A percentile compares a stretch with the other conserved stretches of the same genome.
Conservation (phyloP, 192 early-diverging fungal genomes). For the Backusella liffmaniae region DNA sequence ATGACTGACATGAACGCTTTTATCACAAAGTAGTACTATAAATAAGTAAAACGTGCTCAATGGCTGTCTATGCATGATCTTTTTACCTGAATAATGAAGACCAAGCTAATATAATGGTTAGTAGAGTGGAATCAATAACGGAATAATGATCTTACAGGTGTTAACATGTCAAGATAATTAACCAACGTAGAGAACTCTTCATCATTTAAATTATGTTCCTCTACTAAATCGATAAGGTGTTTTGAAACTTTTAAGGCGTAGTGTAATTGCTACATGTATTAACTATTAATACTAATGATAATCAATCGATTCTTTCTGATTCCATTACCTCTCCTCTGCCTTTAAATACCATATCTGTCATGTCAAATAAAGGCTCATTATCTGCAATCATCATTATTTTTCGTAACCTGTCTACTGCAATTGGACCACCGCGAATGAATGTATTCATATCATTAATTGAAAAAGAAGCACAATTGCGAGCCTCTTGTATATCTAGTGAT, state of each 20-base stretch:
- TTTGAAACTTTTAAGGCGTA: constrained; percentile 16
- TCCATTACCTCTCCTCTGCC: constrained; percentile 30
- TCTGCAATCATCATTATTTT: constrained; percentile 48
- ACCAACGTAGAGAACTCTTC: constrained; percentile 26
- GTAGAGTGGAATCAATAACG: not conserved
- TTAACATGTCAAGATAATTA: constrained; percentile 41
- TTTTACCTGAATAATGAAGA: constrained; percentile 39
- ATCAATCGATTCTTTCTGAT: constrained; percentile 24
- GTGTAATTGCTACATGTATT: constrained; percentile 2
- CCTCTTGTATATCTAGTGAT: constrained; percentile 49
- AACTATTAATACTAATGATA: not conserved
- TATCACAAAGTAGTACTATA: not conserved
- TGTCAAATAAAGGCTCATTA: constrained; percentile 54
- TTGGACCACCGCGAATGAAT: constrained; percentile 66
- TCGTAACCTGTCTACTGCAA: constrained; percentile 28
- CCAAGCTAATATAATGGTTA: constrained; percentile 11
- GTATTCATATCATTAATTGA: constrained; percentile 71
- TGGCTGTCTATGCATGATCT: not conserved
- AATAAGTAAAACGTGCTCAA: not conserved
- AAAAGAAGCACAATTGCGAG: constrained; percentile 69
- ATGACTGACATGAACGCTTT: constrained; percentile 76
- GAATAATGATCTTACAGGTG: constrained; percentile 27
- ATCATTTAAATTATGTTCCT: constrained; percentile 37
- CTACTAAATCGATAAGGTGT: constrained; percentile 20
- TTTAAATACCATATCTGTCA: constrained; percentile 38